Evolutionary conservation across 352 stramenopile species (phyloP).

Genomic region (Phytophthora uliginosa): DNA sequence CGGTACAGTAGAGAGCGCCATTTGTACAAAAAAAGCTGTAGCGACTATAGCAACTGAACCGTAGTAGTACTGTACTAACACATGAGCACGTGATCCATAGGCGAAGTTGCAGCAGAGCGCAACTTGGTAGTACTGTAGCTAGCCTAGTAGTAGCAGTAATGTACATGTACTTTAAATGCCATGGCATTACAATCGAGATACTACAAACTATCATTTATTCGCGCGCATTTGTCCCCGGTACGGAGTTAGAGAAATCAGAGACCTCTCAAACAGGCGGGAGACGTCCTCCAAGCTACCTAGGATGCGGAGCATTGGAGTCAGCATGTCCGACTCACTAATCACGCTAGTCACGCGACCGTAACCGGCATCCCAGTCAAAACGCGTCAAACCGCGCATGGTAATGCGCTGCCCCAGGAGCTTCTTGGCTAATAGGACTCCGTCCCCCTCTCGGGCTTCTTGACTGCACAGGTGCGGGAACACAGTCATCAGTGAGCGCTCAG

Average conservation of each 20-base stretch:
- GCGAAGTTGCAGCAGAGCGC: no score
- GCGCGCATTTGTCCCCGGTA: neutral
- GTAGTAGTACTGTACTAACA: no score
- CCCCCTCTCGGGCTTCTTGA: neutral
- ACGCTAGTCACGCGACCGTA: neutral
- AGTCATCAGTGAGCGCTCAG: neutral
- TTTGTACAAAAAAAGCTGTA: no score
- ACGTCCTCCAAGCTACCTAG: constrained; percentile 17
- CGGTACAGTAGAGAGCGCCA: no score
- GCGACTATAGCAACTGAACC: no score
- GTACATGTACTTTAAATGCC: neutral
- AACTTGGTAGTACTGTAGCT: no score
- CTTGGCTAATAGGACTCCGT: neutral
- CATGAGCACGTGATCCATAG: no score
- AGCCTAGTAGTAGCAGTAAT: neutral
- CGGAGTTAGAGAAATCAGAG: constrained; percentile 3
- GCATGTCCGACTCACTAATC: constrained; percentile 15
- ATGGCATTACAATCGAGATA: neutral
- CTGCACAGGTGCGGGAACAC: constrained; percentile 13
- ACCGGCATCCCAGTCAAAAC: constrained; percentile 9
- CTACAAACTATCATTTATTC: neutral
- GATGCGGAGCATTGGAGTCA: constrained; percentile 11
- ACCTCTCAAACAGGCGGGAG: constrained; percentile 10
- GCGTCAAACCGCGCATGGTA: constrained; percentile 2
- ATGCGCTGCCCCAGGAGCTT: constrained; percentile 16